Evolutionary conservation across 2,329 filamentous ascomycete species (phyloP), one percentile per base, ranked within the genome.

Genomic region (Xylariaceae sp.): DNA sequence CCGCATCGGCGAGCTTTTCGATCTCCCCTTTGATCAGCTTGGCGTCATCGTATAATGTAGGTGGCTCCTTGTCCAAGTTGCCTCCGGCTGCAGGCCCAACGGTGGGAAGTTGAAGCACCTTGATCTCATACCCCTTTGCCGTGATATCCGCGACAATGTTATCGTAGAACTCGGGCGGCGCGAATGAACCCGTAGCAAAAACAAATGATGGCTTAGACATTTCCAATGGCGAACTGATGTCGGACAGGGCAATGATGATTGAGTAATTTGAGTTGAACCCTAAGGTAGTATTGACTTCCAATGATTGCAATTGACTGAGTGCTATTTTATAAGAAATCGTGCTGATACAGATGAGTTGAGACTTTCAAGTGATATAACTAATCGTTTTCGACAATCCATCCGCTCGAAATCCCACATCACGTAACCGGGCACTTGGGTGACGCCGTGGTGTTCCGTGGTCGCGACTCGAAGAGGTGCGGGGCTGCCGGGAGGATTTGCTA

Each of bases 41-140:
- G 15, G 69, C 62, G 44, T 73, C 68, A 5, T 68, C 67, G 32
- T 67, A 66, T 48, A 67, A 63, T 14, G 61, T 58, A 7, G 60
- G 45, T 14, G 53, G 52, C 33, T 49, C 38, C 36, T 38, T 51
- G 9, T 47, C 38, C 6, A 44, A 48, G 6, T 39, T 42, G 11
- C 42, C 32, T 11, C 49, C 47, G 5, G 32, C 38, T 11, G 43
- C 54, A 10, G 49, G 45, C 2, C 54, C 56, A 12, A 57, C 47
- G 9, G 49, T 58, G 1, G 56, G 49, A 2, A 54, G 44, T 4
- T 57, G 52, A 9, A 62, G 11, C 6, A 40, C 58, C 30, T 53
- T 58, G 10, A 62, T 58, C 12, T 62, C 59, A 31, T 59, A 57
- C 15, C 62, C 62, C 5, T 53, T 46, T 0, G 41, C 53, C 15